Percentiles rank a stretch among this genome's conserved stretches.
Evolutionary conservation across 768 basidiomycete genomes (phyloP).

Genomic region (Lactarius indigo): DNA sequence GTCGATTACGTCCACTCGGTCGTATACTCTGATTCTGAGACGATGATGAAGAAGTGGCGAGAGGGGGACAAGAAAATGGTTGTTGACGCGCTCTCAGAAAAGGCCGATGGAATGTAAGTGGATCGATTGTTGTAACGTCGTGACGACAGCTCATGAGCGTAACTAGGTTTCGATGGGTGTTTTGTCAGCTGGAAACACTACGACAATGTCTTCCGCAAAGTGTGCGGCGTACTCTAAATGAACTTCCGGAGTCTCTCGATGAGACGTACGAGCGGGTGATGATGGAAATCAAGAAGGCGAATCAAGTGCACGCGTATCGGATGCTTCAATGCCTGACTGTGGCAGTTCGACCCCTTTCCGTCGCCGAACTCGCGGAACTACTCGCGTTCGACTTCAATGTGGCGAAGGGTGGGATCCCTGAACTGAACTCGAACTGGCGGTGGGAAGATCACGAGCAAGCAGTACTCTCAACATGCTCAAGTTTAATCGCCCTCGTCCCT

Average conservation of each 20-base stretch:
- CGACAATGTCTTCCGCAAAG: neutral
- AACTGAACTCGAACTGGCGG: neutral
- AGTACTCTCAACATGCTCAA: neutral
- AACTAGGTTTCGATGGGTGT: neutral
- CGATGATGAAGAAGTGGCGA: neutral
- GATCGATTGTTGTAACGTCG: neutral
- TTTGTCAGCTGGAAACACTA: neutral
- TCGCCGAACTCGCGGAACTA: neutral
- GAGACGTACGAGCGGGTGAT: neutral
- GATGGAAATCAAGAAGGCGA: neutral
- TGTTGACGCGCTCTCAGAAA: neutral
- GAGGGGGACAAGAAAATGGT: neutral
- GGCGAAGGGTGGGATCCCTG: neutral
- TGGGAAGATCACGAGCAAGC: neutral
- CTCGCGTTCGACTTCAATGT: neutral
- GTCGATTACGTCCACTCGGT: neutral
- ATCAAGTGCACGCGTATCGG: neutral
- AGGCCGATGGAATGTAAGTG: neutral
- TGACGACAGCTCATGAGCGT: neutral
- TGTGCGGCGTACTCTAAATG: neutral
- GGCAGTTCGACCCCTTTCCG: neutral
- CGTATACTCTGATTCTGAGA: neutral
- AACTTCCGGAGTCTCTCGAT: neutral
- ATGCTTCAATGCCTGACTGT: neutral
- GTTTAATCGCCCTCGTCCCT: neutral